Evolutionary conservation across 2,329 filamentous ascomycete genomes (phyloP), one percentile per base, ranked within the genome.

Genomic region (Ceratocystis papillata): DNA sequence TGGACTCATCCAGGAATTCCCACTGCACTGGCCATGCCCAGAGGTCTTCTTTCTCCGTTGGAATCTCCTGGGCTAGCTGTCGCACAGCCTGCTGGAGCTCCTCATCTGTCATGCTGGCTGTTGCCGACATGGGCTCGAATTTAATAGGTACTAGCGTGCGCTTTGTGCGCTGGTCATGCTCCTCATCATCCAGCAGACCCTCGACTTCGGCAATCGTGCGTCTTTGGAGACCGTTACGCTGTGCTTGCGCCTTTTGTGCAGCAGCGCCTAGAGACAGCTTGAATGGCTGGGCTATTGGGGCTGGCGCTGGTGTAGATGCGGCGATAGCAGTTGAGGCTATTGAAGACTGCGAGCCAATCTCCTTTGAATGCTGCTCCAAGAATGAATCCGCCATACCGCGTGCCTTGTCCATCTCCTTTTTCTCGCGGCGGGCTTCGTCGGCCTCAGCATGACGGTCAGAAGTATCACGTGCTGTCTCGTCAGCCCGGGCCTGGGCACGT

Each of bases 1-100:
- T 82, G 17, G 82, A 80, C 68, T 94, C 87, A 73, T 95, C 89
- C 74, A 99, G 81, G 76, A 86, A 90, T 63, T 95, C 88, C 94
- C 94, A 99, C 71, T 92, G 89, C 74, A 99, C 85, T 20, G 87
- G 79, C 90, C 91, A 97, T n/a, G 81, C 83, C 90, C 93, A 99
- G 2, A 99, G 80, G 0, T 89, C 90, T 2, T 88, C 85, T 74
- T 88, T 90, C 73, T 94, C 88, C 15, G 86, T 87, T 0, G 94
- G 94, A 69, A 99, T 97, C 74, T 96, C 91, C 65, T 87, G 84
- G 0, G 93, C 94, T 65, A 99, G 80, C 64, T 91, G 85, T 69
- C 87, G 83, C 22, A 91, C 87, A 0, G 90, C 90, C 72, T 90
- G 86, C 59, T 87, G 86, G 46, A 93, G 83, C 74, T 99, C 93